Evolutionary conservation across 2,329 filamentous ascomycete genomes (phyloP).

Genomic region (Fusarium musae): DNA sequence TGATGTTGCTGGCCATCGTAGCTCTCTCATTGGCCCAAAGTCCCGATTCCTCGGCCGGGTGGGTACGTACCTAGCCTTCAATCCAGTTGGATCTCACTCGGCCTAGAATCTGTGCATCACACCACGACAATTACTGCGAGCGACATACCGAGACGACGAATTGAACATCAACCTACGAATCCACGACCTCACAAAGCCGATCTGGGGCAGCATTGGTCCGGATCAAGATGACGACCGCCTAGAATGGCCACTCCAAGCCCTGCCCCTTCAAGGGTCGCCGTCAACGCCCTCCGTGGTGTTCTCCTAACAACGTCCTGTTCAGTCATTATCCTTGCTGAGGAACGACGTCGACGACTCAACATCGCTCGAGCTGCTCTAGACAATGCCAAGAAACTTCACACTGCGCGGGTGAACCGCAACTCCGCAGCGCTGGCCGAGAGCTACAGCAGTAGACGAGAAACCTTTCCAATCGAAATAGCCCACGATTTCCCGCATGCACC

Average conservation of each 20-base stretch:
- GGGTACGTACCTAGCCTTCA: slow-evolving; percentile 19
- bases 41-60: not conserved
- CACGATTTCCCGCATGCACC: slow-evolving; percentile 40
- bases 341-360: slow-evolving; percentile 65
- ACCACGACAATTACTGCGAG: slow-evolving; percentile 34
- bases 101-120: slow-evolving; percentile 31
- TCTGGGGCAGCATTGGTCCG: slow-evolving; percentile 7
- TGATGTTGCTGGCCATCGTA: not conserved
- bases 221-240: slow-evolving; percentile 44
- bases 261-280: slow-evolving; percentile 65
- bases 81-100: slow-evolving; percentile 22
- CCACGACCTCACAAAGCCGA: not conserved
- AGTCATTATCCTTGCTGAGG: slow-evolving; percentile 65
- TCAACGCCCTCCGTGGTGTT: slow-evolving; percentile 66
- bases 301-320: slow-evolving; percentile 68
- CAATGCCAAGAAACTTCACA: slow-evolving; percentile 64
- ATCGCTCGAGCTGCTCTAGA: slow-evolving; percentile 61
- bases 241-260: slow-evolving; percentile 60
- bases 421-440: slow-evolving; percentile 45
- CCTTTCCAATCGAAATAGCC: slow-evolving; percentile 39
- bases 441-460: slow-evolving; percentile 38
- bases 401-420: slow-evolving; percentile 48
- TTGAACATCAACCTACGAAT: slow-evolving; percentile 23
- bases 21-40: slow-evolving; percentile 15
- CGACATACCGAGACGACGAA: slow-evolving; percentile 41